Percentiles rank a stretch among this genome's conserved stretches.
phyloP scores from a whole-genome alignment of 202 grass and related monocot species.

The Zoysia matrella region DNA sequence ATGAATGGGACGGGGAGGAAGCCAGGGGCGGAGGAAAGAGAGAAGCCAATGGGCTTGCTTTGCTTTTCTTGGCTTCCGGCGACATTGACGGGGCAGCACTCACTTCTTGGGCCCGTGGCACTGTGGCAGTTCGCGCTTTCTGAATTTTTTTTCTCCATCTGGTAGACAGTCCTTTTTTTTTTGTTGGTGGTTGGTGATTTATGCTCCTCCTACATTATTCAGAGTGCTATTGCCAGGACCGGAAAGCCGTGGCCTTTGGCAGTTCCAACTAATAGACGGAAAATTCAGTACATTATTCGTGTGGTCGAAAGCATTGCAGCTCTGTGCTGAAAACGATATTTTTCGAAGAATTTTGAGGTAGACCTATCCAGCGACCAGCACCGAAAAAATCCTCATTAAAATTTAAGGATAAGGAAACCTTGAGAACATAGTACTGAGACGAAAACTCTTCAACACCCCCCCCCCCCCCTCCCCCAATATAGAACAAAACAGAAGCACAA shows the following conservation, averaged over 20 bases:
- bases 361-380: background rate
- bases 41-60: constrained; percentile 47
- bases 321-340: background rate
- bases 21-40: constrained; percentile 40
- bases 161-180: constrained; percentile 35
- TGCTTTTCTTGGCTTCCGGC: constrained; percentile 62
- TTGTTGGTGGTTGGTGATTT: constrained; percentile 46
- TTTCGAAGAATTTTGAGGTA: background rate
- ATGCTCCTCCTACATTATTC: constrained; percentile 52
- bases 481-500: background rate
- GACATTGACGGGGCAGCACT: constrained; percentile 70
- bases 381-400: too few species aligned
- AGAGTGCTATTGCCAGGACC: constrained; percentile 35
- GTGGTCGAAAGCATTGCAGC: background rate
- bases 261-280: constrained; percentile 11
- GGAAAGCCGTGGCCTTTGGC: constrained; percentile 25
- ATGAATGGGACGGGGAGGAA: constrained; percentile 45
- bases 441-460: background rate
- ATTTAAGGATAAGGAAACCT: background rate
- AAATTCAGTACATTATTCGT: constrained; percentile 4
- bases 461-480: too few species aligned
- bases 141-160: background rate
- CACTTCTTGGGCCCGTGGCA: constrained; percentile 52
- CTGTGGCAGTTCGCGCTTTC: constrained; percentile 37
- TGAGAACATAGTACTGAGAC: background rate